Conservation (phyloP, 371 early-diverging fungal species). For the Haplosporangium sp. region DNA sequence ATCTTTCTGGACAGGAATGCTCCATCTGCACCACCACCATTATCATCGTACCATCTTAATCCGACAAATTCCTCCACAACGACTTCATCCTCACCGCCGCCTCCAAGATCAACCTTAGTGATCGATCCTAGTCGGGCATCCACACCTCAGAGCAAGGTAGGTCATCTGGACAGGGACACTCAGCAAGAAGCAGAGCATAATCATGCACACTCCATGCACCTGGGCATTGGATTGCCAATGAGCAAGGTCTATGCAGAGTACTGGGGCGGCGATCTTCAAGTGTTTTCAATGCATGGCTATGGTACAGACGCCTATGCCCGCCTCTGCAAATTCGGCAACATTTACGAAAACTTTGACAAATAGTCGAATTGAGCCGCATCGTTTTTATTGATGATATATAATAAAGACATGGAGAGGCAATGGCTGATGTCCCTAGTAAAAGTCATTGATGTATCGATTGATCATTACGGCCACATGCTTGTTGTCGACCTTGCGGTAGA, state of each 20-base stretch:
- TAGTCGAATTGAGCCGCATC: neutral
- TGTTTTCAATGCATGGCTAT: slow-evolving; percentile 83
- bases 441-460: too few species aligned
- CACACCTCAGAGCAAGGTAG: slow-evolving; percentile 11
- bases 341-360: slow-evolving; percentile 68
- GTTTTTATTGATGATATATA: too few species aligned
- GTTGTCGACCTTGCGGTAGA: too few species aligned
- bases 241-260: slow-evolving; percentile 87
- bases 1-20: slow-evolving; percentile 35
- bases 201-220: slow-evolving; percentile 55
- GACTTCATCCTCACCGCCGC: slow-evolving; percentile 6
- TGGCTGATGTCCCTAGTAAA: too few species aligned
- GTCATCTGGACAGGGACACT: slow-evolving; percentile 16
- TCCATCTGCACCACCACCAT: slow-evolving; percentile 1
- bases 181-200: slow-evolving; percentile 7
- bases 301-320: slow-evolving; percentile 91
- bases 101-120: slow-evolving; percentile 7
- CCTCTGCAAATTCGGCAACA: slow-evolving; percentile 76
- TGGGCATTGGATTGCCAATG: slow-evolving; percentile 92
- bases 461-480: too few species aligned
- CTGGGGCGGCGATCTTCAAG: slow-evolving; percentile 82
- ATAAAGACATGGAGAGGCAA: too few species aligned
- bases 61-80: too few species aligned
- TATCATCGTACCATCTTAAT: neutral
- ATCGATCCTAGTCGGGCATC: slow-evolving; percentile 29